Conservation (phyloP, 306 rosid genomes). For the Malus orientalis region DNA sequence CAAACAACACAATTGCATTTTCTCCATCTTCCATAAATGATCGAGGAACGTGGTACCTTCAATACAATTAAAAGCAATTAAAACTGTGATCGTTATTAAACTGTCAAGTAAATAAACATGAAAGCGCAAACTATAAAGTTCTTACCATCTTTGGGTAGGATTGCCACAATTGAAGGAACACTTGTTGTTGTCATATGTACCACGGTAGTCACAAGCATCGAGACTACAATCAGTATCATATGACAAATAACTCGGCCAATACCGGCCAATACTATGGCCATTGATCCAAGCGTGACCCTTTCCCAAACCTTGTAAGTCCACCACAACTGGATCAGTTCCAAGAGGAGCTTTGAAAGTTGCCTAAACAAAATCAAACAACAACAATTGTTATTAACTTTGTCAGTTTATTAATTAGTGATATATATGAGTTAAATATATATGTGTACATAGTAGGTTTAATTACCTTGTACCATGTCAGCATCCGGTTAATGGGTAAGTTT, state of each 20-base stretch:
- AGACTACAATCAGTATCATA: slow-evolving; percentile 32
- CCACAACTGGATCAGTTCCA: slow-evolving; percentile 31
- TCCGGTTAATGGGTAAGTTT: slow-evolving; percentile 18
- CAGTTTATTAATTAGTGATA: background rate
- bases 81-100: background rate
- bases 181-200: slow-evolving; percentile 24
- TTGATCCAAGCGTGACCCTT: slow-evolving; percentile 55
- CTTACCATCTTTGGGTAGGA: slow-evolving; percentile 43
- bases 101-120: background rate
- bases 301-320: slow-evolving; percentile 39
- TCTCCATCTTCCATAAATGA: slow-evolving; percentile 25
- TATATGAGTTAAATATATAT: background rate
- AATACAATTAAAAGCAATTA: background rate
- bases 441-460: background rate
- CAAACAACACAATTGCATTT: slow-evolving; percentile 44
- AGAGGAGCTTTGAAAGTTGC: slow-evolving; percentile 51
- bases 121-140: background rate
- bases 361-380: slow-evolving; percentile 4
- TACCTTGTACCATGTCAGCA: slow-evolving; percentile 62
- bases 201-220: slow-evolving; percentile 49
- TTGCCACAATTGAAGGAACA: slow-evolving; percentile 45
- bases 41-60: slow-evolving; percentile 51
- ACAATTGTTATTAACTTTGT: background rate
- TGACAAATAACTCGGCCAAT: slow-evolving; percentile 38
- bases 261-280: slow-evolving; percentile 35